A percentile compares a stretch with the other conserved stretches of the same genome.
Evolutionary conservation across 2,329 filamentous ascomycete species (phyloP).

Genomic region (Fusarium praegraminearum): DNA sequence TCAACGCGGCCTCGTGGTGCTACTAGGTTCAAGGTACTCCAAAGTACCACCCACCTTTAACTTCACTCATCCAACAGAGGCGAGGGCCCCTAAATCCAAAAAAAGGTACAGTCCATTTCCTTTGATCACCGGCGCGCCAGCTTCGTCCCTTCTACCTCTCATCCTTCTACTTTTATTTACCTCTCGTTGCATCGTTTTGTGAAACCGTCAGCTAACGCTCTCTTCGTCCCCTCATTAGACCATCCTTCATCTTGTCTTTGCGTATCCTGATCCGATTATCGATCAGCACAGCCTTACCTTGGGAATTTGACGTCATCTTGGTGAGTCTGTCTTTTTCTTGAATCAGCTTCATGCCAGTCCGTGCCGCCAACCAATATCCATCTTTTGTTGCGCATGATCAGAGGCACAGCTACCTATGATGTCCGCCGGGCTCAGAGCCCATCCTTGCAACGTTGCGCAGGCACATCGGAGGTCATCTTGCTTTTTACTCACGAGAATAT

Average conservation of each 20-base stretch:
- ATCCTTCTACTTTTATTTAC: neutral
- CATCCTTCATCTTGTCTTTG: constrained; percentile 15
- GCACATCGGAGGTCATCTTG: constrained; percentile 1
- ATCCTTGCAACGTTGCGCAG: constrained; percentile 13
- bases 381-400: constrained; percentile 18
- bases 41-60: constrained; percentile 24
- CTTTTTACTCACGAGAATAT: neutral
- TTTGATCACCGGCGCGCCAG: constrained; percentile 13
- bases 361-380: constrained; percentile 27
- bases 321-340: constrained; percentile 41
- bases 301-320: constrained; percentile 46
- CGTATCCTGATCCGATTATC: constrained; percentile 6
- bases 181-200: constrained; percentile 6
- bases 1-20: constrained; percentile 40
- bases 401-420: constrained; percentile 12
- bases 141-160: neutral
- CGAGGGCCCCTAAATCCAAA: constrained; percentile 15
- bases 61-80: constrained; percentile 28
- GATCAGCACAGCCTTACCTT: constrained; percentile 17
- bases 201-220: constrained; percentile 2
- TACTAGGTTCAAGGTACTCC: constrained; percentile 30
- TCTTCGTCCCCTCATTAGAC: constrained; percentile 11
- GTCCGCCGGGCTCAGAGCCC: constrained; percentile 4
- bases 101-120: constrained; percentile 21
- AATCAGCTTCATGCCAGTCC: constrained; percentile 30